A percentile compares a stretch with the other conserved stretches of the same genome.
Evolutionary conservation across 495 filamentous ascomycete genomes (phyloP).

Genomic region (Penicillium egyptiacum): DNA sequence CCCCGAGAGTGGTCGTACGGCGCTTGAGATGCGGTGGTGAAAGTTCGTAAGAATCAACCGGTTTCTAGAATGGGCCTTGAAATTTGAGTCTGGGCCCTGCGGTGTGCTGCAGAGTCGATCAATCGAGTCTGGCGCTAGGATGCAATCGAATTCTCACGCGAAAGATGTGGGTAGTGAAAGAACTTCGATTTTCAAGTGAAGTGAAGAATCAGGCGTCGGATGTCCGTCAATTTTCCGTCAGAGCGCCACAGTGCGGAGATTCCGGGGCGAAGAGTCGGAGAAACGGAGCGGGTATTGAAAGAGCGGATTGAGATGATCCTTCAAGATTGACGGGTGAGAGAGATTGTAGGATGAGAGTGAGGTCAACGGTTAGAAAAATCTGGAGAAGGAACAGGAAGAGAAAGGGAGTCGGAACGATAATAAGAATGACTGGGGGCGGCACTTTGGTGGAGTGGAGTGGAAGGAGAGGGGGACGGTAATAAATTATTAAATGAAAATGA

Average conservation of each 20-base stretch:
- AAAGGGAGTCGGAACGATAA: constrained; percentile 31
- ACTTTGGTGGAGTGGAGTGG: constrained; percentile 27
- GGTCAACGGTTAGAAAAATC: constrained; percentile 2
- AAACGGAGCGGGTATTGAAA: constrained; percentile 14
- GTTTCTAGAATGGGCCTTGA: constrained; percentile 12
- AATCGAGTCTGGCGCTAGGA: constrained; percentile 12
- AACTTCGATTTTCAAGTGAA: neutral
- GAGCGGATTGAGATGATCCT: constrained; percentile 26
- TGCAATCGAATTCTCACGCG: constrained; percentile 20
- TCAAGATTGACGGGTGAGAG: neutral
- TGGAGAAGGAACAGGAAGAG: constrained; percentile 13
- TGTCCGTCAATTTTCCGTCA: constrained; percentile 24
- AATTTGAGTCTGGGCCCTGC: constrained; percentile 21
- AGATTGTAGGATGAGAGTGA: constrained; percentile 10
- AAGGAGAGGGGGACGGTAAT: constrained; percentile 27
- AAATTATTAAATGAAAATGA: constrained; percentile 13
- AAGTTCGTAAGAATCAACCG: constrained; percentile 26
- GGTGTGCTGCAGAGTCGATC: constrained; percentile 25
- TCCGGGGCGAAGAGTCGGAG: constrained; percentile 4
- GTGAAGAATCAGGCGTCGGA: constrained; percentile 12
- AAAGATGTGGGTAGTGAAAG: constrained; percentile 4
- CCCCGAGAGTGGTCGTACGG: constrained; percentile 54
- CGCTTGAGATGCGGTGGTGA: constrained; percentile 34
- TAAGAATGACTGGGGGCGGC: constrained; percentile 36
- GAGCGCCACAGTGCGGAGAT: constrained; percentile 29